Percentiles rank a stretch among this genome's conserved stretches.
Evolutionary conservation across 1,284 basidiomycete species (phyloP).

Genomic region (Lentinus polychrous): DNA sequence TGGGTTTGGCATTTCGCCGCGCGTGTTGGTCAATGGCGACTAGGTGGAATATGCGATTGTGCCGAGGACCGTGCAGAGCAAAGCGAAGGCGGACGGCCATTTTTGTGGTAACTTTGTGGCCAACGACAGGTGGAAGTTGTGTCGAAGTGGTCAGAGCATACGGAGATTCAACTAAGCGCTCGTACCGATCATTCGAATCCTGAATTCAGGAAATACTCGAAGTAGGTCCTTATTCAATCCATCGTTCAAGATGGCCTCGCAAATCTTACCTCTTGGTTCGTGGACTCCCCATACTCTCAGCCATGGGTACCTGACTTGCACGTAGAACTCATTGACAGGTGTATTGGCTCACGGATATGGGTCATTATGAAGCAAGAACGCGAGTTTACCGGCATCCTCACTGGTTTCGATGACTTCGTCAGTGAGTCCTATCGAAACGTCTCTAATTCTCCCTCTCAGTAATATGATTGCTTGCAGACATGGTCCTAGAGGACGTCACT

Average conservation of each 20-base stretch:
- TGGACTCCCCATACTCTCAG: neutral
- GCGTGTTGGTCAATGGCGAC: constrained; percentile 78
- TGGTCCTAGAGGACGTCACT: constrained; percentile 96
- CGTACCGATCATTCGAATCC: too few relatives aligned
- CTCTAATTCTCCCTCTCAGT: neutral
- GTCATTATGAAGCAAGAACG: constrained; percentile 96
- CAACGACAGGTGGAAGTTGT: neutral
- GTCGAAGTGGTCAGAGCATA: neutral
- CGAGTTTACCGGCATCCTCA: constrained; percentile 92
- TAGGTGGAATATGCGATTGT: constrained; percentile 82
- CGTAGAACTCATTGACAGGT: constrained; percentile 87
- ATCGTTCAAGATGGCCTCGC: constrained; percentile 44
- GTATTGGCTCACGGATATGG: constrained; percentile 93
- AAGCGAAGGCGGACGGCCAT: constrained; percentile 88
- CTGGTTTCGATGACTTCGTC: constrained; percentile 98
- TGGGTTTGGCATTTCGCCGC: constrained; percentile 82
- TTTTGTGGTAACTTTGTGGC: constrained; percentile 12
- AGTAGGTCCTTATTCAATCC: too few relatives aligned
- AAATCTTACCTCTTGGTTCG: constrained; percentile 52
- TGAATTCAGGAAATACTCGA: too few relatives aligned
- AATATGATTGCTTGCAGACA: constrained; percentile 52
- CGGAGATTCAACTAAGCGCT: neutral
- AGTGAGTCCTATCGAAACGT: constrained; percentile 61
- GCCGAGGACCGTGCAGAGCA: constrained; percentile 75
- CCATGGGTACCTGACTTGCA: neutral